Evolutionary conservation across 352 stramenopile species (phyloP), one percentile per base, ranked within the genome.

Genomic region (Aphanomyces euteiches): DNA sequence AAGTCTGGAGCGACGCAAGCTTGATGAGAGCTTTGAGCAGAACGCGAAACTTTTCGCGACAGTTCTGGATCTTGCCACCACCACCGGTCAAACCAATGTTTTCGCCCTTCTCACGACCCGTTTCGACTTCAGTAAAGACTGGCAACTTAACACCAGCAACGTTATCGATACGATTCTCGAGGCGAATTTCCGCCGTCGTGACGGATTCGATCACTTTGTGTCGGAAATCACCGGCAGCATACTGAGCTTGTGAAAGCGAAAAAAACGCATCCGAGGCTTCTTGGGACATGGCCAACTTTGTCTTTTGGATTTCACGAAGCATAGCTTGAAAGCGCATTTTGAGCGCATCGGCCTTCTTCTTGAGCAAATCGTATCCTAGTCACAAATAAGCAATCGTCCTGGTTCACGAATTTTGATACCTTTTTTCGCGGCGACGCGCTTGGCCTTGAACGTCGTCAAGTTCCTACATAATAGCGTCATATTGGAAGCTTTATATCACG

Each of bases 301-400:
- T 94, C 86, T 94, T 90, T 60, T 94, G 83, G 72, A 94, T 96
- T 72, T 94, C 86, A 41, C 84, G 84, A 47, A 96, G 75, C 80
- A 96, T 92, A 59, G 83, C 78, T 72, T 94, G 85, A 75, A 96
- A 96, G n/a, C 93, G 82, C 72, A 97, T 96, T 87, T 99, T 99
- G 28, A 99, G 86, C 8, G 97, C 97, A 75, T 99, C 97, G 2
- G 97, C 96, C 81, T 99, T 99, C 85, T 99, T 99, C 81, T 96
- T 96, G 41, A 96, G 75, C 57, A 95, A 67, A 66, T 93, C 85
- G 78, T 87, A 92, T n/a, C 84, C 84, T 92, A 13, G 8, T 40
- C 6, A 39, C 69, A 45, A 0, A 21, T 19, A 4, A 7, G 7
- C 28, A 45, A 66, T 12, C n/a, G 47, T 5, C 28, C 47, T 12